Evolutionary conservation across 2,329 filamentous ascomycete species (phyloP), one percentile per base, ranked within the genome.

Genomic region (Stemphylium vesicarium): DNA sequence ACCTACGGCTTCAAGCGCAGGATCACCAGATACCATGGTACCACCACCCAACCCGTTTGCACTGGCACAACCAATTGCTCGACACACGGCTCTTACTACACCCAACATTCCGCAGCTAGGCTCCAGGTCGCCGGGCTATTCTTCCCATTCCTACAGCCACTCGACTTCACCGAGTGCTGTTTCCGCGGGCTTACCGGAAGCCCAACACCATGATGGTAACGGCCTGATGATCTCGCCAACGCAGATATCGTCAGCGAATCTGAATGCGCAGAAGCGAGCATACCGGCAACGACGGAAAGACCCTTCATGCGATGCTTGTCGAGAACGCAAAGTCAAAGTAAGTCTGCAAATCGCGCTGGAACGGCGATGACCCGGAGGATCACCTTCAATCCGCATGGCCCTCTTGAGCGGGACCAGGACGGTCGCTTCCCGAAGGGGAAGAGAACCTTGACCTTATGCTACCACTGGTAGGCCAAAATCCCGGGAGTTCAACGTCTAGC

Each of bases 261-360:
- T 85, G 62, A 89, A 90, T 64, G 85, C 89, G 29, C 92, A 96
- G 75, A 98, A 98, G 76, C 84, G 95, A 71, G 94, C 95, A 2
- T 99, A 98, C 79, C 87, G 95, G 20, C 95, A 99, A 75, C 84
- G 95, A 63, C 85, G 95, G 65, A 99, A 99, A 73, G 95, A 99
- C 69, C 95, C 95, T 1, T 98, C 92, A 71, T 99, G 95, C 75
- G 95, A 99, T 80, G 95, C 95, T 45, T 99, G 95, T 74, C 86
- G 95, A 56, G 95, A 99, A 71, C 82, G 86, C 41, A 88, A 88
- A 77, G 85, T 88, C 62, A 88, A 88, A 78, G 83, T 84, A 32
- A 46, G 53, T 43, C 26, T 41, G 31, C 13, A 36, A 45, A 20
- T 22, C 32, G 24, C 42, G 35, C 10, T 6, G 24, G 31, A 32